Percentiles rank a stretch among this genome's conserved stretches.
Evolutionary conservation across 2,329 filamentous ascomycete genomes (phyloP).

Genomic region (Trichoderma arundinaceum): DNA sequence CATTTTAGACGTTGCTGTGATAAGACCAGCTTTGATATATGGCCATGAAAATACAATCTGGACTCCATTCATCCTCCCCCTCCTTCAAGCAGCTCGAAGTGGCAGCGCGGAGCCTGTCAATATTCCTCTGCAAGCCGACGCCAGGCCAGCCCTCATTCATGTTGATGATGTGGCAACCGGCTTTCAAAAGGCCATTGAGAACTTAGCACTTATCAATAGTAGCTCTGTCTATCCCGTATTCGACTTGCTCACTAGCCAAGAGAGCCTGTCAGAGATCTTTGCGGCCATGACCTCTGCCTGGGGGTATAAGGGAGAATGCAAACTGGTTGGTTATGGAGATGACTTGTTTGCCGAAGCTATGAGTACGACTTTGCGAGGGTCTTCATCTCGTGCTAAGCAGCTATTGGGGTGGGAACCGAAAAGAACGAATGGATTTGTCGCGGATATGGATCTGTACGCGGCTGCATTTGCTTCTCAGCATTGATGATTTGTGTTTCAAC

Average conservation of each 20-base stretch:
- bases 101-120: conserved; percentile 7
- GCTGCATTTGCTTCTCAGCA: conserved; percentile 32
- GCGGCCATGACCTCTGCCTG: conserved; percentile 19
- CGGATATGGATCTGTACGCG: conserved; percentile 30
- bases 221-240: conserved; percentile 32
- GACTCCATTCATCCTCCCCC: conserved; percentile 31
- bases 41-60: conserved; percentile 32
- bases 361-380: conserved; percentile 32
- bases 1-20: conserved; percentile 31
- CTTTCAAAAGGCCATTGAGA: conserved; percentile 31
- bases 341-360: conserved; percentile 32
- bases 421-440: conserved; percentile 27
- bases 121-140: conserved; percentile 20
- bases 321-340: conserved; percentile 27
- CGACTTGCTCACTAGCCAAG: conserved; percentile 32
- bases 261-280: conserved; percentile 32
- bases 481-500: not conserved
- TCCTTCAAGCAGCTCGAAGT: conserved; percentile 29
- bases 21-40: conserved; percentile 32
- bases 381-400: conserved; percentile 31
- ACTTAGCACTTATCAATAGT: conserved; percentile 26
- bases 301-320: conserved; percentile 24
- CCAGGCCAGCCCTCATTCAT: conserved; percentile 23
- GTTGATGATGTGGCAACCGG: conserved; percentile 30
- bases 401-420: conserved; percentile 32